Evolutionary conservation across 805 yeast genomes (phyloP).

Genomic region (Hanseniaspora meyeri): DNA sequence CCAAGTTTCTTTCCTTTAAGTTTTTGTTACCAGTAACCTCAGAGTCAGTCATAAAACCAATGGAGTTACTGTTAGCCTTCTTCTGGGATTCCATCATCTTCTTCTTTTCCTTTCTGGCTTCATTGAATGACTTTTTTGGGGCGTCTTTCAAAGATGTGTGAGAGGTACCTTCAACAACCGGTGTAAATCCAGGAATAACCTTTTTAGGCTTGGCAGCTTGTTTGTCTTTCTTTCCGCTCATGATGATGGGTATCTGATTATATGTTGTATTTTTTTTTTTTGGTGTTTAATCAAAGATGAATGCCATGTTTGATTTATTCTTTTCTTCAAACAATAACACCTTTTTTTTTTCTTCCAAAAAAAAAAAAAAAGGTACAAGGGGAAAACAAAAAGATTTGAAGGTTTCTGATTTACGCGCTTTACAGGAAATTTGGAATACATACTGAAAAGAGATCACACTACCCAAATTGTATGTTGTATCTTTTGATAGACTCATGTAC

Average conservation of each 20-base stretch:
- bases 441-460: too few relatives aligned
- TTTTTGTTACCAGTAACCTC: constrained; percentile 54
- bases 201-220: background rate
- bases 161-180: background rate
- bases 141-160: constrained; percentile 1
- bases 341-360: too few relatives aligned
- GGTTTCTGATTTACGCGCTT: too few relatives aligned
- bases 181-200: constrained; percentile 5
- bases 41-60: constrained; percentile 63
- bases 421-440: too few relatives aligned
- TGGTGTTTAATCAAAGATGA: background rate
- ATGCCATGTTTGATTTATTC: background rate
- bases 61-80: background rate
- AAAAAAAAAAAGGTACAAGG: too few relatives aligned
- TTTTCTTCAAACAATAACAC: background rate
- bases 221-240: background rate
- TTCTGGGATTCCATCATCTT: background rate
- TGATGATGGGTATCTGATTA: background rate
- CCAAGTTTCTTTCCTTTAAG: constrained; percentile 56
- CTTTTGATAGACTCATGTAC: background rate
- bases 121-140: constrained; percentile 9
- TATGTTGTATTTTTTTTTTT: background rate
- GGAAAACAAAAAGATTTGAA: too few relatives aligned
- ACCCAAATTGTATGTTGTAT: background rate
- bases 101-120: constrained; percentile 9